Conservation (phyloP, 345 rosid species). For the Syzygium grande region DNA sequence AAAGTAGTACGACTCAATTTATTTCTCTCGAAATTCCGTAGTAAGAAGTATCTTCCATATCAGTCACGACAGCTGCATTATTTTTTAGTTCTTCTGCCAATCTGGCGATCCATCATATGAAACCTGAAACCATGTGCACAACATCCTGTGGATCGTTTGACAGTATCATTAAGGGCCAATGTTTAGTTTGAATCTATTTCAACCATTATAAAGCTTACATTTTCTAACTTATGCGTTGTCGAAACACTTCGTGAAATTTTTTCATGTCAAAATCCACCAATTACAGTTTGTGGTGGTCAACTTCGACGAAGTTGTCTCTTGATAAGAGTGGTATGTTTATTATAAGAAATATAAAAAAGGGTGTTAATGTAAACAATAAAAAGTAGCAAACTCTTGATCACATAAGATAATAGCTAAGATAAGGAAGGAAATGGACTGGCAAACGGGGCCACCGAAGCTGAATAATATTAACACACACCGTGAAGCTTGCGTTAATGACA, state of each 20-base stretch:
- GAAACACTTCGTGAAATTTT: background rate
- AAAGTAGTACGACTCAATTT: background rate
- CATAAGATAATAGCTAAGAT: background rate
- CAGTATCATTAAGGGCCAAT: background rate
- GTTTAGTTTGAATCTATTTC: background rate
- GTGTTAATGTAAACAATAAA: background rate
- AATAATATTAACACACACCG: background rate
- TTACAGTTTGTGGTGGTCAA: background rate
- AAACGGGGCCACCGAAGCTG: background rate
- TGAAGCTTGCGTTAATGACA: background rate
- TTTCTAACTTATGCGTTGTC: background rate
- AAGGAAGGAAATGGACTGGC: background rate
- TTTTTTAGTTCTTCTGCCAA: background rate
- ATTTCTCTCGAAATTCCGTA: background rate
- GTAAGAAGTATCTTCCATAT: background rate
- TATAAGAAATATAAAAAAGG: background rate
- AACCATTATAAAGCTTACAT: background rate
- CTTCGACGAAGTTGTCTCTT: background rate
- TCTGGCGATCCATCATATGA: background rate
- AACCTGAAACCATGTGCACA: background rate
- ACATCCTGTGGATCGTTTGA: background rate
- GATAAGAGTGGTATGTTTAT: background rate
- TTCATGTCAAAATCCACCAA: background rate
- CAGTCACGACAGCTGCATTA: background rate
- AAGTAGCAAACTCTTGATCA: background rate